Evolutionary conservation across 1,139 yeast species (phyloP).

Genomic region (Pichia sp.): DNA sequence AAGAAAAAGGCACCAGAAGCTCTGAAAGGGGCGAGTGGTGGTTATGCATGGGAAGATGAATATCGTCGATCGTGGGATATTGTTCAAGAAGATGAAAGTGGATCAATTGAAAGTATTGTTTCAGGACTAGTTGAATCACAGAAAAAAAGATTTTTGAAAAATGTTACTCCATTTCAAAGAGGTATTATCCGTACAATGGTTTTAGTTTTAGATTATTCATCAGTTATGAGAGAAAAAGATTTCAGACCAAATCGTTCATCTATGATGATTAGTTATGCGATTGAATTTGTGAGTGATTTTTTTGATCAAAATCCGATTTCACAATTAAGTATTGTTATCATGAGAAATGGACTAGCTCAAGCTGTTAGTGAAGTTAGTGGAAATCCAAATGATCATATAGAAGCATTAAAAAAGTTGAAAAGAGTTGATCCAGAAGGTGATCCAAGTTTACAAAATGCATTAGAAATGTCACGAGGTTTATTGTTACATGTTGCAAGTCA

Average conservation of each 20-base stretch:
- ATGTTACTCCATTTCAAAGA: conserved; percentile 85
- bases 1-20: conserved; percentile 31
- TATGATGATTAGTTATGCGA: conserved; percentile 62
- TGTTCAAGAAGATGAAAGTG: conserved; percentile 83
- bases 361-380: conserved; percentile 85
- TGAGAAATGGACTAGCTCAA: conserved; percentile 87
- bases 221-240: conserved; percentile 90
- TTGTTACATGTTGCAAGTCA: conserved; percentile 71
- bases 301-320: conserved; percentile 97
- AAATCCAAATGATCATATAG: conserved; percentile 86
- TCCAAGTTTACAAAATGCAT: conserved; percentile 87
- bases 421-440: conserved; percentile 85
- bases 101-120: conserved; percentile 76
- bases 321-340: conserved; percentile 79
- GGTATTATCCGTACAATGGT: conserved; percentile 90
- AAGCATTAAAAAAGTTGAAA: conserved; percentile 61
- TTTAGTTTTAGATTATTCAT: conserved; percentile 74
- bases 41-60: conserved; percentile 97
- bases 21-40: conserved; percentile 57
- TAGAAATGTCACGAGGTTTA: conserved; percentile 85
- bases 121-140: conserved; percentile 78
- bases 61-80: conserved; percentile 96
- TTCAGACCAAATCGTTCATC: conserved; percentile 81
- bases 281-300: conserved; percentile 80
- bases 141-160: conserved; percentile 65